Evolutionary conservation across 805 yeast species (phyloP).

Genomic region (Komagataella kurtzmanii): DNA sequence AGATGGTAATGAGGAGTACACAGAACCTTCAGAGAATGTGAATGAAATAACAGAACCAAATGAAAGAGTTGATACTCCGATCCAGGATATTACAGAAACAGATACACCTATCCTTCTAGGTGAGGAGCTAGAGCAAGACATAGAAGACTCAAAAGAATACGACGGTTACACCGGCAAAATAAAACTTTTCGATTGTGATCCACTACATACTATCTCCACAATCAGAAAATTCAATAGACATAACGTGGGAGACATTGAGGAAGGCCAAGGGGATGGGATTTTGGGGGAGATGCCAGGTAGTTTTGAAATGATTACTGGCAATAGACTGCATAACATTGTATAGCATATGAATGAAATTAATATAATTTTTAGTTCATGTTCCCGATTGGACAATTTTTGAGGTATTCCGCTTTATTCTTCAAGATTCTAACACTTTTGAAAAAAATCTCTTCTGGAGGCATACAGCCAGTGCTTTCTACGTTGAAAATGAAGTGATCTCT

Average conservation of each 20-base stretch:
- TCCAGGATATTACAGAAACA: constrained; percentile 3
- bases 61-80: constrained; percentile 6
- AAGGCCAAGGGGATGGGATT: background rate
- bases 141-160: constrained; percentile 7
- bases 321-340: background rate
- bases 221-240: constrained; percentile 9
- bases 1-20: constrained; percentile 9
- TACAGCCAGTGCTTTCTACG: constrained; percentile 92
- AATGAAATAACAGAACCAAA: constrained; percentile 6
- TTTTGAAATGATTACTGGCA: constrained; percentile 1
- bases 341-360: background rate
- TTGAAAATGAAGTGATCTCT: constrained; percentile 91
- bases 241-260: background rate
- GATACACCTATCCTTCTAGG: constrained; percentile 6
- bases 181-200: constrained; percentile 20
- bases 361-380: constrained; percentile 6
- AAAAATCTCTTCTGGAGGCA: constrained; percentile 94
- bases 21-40: constrained; percentile 1
- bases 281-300: constrained; percentile 1
- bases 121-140: constrained; percentile 8
- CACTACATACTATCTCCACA: constrained; percentile 13
- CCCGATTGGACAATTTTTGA: constrained; percentile 67
- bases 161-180: constrained; percentile 35
- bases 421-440: constrained; percentile 79
- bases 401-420: constrained; percentile 71